A percentile compares a stretch with the other conserved stretches of the same genome.
Conservation (phyloP, 2,329 filamentous ascomycete species). For the Aureobasidium sp. region DNA sequence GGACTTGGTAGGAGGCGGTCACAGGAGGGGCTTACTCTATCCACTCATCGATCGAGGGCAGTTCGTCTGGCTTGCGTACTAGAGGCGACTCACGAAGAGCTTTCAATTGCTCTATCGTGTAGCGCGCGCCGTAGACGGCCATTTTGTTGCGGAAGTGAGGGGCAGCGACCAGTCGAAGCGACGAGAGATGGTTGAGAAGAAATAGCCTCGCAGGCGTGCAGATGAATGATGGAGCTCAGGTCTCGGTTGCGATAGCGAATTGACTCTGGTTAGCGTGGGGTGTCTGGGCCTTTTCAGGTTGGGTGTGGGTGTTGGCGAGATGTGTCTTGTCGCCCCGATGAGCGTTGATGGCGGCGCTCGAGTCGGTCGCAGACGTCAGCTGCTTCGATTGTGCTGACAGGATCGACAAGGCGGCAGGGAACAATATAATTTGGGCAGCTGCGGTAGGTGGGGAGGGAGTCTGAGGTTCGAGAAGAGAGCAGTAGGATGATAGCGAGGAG, state of each 20-base stretch:
- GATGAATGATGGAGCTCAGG: background rate
- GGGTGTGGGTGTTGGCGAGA: background rate
- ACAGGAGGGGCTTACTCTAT: conserved; percentile 61
- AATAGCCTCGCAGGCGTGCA: background rate
- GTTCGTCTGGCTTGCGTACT: conserved; percentile 66
- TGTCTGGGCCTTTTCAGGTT: background rate
- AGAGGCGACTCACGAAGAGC: conserved; percentile 73
- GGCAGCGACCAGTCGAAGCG: background rate
- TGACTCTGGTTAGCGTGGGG: background rate
- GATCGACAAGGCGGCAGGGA: background rate
- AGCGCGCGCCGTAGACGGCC: conserved; percentile 43
- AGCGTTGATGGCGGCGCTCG: background rate
- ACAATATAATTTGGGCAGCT: background rate
- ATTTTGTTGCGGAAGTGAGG: background rate
- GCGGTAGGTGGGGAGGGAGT: background rate
- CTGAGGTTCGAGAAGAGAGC: background rate
- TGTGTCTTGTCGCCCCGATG: conserved; percentile 1
- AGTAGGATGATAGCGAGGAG: background rate
- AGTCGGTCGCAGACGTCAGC: background rate
- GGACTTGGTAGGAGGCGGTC: background rate
- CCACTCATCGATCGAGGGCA: conserved; percentile 88
- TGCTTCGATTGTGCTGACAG: background rate
- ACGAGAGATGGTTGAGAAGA: background rate
- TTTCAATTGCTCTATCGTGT: conserved; percentile 68
- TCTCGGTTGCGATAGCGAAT: background rate